Evolutionary conservation across 805 yeast genomes (phyloP).

Genomic region (Ogataea haglerorum): DNA sequence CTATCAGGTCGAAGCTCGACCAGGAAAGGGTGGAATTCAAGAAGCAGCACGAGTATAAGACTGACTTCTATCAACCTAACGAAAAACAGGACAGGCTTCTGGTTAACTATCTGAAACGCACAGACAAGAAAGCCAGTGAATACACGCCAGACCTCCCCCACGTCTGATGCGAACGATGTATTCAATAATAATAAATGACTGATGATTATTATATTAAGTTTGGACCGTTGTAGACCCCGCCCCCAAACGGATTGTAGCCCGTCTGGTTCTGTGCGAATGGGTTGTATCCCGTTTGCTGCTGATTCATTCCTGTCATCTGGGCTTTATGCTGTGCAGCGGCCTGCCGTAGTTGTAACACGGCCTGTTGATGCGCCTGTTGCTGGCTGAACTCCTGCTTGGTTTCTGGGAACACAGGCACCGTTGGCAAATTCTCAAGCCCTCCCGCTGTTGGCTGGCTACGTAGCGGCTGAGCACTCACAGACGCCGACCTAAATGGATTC

Average conservation of each 20-base stretch:
- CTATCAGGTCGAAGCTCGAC: constrained; percentile 31
- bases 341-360: constrained; percentile 22
- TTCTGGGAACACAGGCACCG: constrained; percentile 67
- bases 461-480: constrained; percentile 23
- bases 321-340: constrained; percentile 15
- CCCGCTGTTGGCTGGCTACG: constrained; percentile 65
- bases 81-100: constrained; percentile 26
- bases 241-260: constrained; percentile 13
- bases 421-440: constrained; percentile 64
- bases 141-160: constrained; percentile 14
- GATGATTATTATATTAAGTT: constrained; percentile 19
- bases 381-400: constrained; percentile 34
- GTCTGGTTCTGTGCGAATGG: constrained; percentile 10
- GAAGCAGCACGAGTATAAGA: constrained; percentile 26
- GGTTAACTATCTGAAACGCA: constrained; percentile 25
- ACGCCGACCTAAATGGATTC: constrained; percentile 52
- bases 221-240: constrained; percentile 30
- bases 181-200: neutral
- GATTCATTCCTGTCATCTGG: constrained; percentile 1
- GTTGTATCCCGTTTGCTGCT: constrained; percentile 13
- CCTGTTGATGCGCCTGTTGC: constrained; percentile 20
- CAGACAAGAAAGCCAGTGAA: constrained; percentile 31
- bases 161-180: neutral
- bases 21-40: constrained; percentile 32
- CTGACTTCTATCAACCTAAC: constrained; percentile 26